These are phyloP conservation scores for Dictyostelium brefeldianum DNA, from an alignment of 78 protist genomes.

Conservation along the genomic window DNA sequence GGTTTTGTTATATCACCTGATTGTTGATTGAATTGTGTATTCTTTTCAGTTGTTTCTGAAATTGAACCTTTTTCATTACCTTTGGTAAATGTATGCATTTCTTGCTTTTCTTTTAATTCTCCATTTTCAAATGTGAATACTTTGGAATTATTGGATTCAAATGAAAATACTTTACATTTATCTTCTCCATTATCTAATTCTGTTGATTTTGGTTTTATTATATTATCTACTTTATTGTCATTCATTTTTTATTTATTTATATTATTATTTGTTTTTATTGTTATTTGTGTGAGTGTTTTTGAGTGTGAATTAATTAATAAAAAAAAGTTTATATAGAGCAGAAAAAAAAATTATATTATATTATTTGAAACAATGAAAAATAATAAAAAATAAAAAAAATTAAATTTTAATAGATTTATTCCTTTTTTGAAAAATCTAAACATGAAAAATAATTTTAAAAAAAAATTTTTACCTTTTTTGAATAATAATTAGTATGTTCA, in stretches of 20 bases:
- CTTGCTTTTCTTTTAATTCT: not conserved
- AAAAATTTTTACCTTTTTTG: no score
- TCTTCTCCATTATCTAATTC: not conserved
- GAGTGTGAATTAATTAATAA: no score
- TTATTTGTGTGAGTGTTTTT: no score
- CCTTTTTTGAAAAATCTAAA: no score
- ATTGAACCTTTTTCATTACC: not conserved
- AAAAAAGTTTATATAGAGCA: no score
- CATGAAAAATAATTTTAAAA: no score
- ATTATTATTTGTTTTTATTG: not conserved
- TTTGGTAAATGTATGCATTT: not conserved
- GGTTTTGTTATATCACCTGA: not conserved
- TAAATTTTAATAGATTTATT: no score
- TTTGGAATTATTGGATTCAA: not conserved
- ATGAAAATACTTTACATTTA: slow-evolving; percentile 17
- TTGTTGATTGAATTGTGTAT: not conserved
- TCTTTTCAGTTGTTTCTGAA: not conserved
- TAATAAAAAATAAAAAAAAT: no score
- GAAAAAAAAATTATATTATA: no score
- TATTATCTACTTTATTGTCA: not conserved
- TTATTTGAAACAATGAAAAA: no score
- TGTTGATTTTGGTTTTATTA: not conserved
- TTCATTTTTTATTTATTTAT: not conserved
- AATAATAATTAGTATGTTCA: no score
- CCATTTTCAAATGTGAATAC: slow-evolving; percentile 21